Conservation (phyloP, 2,329 filamentous ascomycete species). For the Colletotrichum orchidophilum region DNA sequence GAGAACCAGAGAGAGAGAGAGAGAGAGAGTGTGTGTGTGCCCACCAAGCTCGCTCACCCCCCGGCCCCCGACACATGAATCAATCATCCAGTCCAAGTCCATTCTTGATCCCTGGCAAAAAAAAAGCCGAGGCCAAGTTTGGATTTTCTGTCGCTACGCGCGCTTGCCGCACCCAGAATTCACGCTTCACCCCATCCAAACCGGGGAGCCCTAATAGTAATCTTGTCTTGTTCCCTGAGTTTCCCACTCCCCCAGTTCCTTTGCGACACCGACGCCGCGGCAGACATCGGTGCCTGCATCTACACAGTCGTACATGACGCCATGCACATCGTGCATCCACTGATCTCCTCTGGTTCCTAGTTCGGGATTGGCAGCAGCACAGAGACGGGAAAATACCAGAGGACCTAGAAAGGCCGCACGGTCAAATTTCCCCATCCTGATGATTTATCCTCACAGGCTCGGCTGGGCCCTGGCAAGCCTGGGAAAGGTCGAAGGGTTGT, state of each 20-base stretch:
- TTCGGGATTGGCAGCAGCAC: neutral
- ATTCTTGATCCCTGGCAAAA: neutral
- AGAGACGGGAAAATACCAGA: neutral
- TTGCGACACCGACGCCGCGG: conserved; percentile 12
- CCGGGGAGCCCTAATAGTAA: conserved; percentile 4
- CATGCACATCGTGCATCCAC: conserved; percentile 21
- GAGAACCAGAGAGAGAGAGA: neutral
- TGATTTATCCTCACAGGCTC: neutral
- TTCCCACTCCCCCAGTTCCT: neutral
- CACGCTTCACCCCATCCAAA: neutral
- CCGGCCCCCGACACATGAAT: neutral
- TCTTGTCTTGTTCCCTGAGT: neutral
- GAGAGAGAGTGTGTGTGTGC: neutral
- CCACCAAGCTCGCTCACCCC: neutral
- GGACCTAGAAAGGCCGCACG: neutral
- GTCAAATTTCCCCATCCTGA: neutral
- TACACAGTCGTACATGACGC: conserved; percentile 28
- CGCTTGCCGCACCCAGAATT: conserved; percentile 19
- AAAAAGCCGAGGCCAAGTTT: neutral
- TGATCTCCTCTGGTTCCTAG: conserved; percentile 6
- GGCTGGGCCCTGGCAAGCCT: neutral
- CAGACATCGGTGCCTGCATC: conserved; percentile 32
- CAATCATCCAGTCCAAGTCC: neutral
- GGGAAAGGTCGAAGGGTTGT: neutral
- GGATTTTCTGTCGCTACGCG: conserved; percentile 22